These are phyloP conservation scores for Camellia oleifera DNA, from an alignment of 179 eudicot species.

Conservation along the genomic window DNA sequence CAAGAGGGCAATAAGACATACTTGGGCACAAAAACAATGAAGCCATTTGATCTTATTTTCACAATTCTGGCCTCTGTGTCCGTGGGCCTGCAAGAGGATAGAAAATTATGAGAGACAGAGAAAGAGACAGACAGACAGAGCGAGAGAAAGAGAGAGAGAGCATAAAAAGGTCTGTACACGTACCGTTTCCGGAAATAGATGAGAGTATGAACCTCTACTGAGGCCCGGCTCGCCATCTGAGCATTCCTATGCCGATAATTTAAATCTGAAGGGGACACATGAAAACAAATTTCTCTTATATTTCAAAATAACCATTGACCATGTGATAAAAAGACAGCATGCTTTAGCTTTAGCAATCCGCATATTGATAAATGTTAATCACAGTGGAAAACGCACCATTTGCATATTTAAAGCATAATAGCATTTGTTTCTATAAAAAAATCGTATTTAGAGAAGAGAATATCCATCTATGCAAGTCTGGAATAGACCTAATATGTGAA, in stretches of 20 bases:
- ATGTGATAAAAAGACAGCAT: conserved; percentile 2
- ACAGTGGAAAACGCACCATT: background rate
- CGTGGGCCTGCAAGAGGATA: conserved; percentile 64
- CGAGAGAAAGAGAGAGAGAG: background rate
- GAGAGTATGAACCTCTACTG: conserved; percentile 94
- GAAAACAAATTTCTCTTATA: background rate
- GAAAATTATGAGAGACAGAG: conserved; percentile 9
- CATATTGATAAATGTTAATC: background rate
- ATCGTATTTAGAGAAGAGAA: background rate
- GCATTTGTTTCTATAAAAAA: background rate
- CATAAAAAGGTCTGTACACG: conserved; percentile 3
- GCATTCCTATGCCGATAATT: conserved; percentile 97
- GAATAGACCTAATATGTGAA: background rate
- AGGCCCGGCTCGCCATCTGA: conserved; percentile 95
- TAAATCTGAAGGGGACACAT: conserved; percentile 54
- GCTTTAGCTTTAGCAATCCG: background rate
- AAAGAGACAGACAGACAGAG: conserved; percentile 13
- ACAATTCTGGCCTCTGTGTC: conserved; percentile 95
- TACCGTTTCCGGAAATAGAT: conserved; percentile 83
- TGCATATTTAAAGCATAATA: background rate
- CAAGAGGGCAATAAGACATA: conserved; percentile 36
- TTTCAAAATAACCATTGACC: background rate
- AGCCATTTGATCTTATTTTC: conserved; percentile 93
- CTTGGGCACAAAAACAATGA: conserved; percentile 97
- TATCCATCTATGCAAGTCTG: background rate